These are phyloP conservation scores for Aspergillus sp. DNA, from an alignment of 2,329 filamentous ascomycete species.

Conservation along the genomic window DNA sequence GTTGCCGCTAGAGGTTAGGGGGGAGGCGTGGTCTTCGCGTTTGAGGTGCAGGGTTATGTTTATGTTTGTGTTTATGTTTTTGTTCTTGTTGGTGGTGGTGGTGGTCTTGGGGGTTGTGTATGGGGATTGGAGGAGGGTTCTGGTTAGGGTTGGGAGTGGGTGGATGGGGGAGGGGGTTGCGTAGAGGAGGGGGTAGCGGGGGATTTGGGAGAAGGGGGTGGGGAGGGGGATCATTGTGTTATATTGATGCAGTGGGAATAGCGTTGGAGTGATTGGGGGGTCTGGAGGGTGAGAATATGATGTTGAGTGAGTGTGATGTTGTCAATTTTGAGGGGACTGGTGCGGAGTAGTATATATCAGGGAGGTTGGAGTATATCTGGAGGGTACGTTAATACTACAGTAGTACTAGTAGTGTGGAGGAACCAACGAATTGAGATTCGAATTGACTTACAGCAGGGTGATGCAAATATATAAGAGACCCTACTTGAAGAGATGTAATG, in stretches of 20 bases:
- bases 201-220: constrained; percentile 29
- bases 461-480: no score
- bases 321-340: no score
- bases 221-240: constrained; percentile 22
- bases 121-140: constrained; percentile 2
- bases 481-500: no score
- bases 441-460: no score
- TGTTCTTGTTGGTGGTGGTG: background rate
- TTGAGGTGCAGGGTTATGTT: constrained; percentile 33
- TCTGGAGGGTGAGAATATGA: no score
- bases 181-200: constrained; percentile 34
- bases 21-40: constrained; percentile 39
- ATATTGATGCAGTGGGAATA: no score
- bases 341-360: background rate
- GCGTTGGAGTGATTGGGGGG: no score
- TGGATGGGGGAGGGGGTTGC: constrained; percentile 35
- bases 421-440: no score
- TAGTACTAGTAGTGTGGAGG: no score
- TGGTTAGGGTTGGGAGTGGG: constrained; percentile 27
- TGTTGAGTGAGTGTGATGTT: no score
- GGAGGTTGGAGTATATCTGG: no score
- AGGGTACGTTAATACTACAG: no score
- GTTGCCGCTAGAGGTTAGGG: constrained; percentile 38
- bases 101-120: background rate
- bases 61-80: background rate